Conservation (phyloP, 176 grass and related monocot genomes). For the Eragrostis curvula region DNA sequence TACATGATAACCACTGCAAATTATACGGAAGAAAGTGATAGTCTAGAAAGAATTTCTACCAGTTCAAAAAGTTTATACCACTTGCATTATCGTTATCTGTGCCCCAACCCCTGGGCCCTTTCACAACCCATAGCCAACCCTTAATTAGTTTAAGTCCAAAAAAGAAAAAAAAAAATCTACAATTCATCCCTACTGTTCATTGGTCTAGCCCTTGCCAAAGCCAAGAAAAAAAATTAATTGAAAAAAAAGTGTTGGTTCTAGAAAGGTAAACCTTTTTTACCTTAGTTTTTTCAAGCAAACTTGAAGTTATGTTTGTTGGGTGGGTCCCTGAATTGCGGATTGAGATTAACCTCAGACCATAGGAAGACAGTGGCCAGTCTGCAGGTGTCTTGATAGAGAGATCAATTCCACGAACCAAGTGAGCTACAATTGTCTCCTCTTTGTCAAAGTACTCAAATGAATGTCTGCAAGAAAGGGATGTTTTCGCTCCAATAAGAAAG, state of each 20-base stretch:
- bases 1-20: no score
- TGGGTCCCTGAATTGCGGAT: slow-evolving; percentile 49
- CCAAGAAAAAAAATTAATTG: no score
- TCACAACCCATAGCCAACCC: no score
- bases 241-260: no score
- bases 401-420: slow-evolving; percentile 80
- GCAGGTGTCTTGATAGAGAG: slow-evolving; percentile 73
- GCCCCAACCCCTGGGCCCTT: no score
- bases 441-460: slow-evolving; percentile 81
- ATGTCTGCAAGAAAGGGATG: slow-evolving; percentile 60
- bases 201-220: no score
- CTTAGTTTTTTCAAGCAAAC: slow-evolving; percentile 71
- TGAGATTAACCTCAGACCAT: slow-evolving; percentile 66
- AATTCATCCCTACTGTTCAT: no score
- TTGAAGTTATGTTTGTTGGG: slow-evolving; percentile 56
- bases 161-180: no score
- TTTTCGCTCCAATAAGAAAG: background rate
- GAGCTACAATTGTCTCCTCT: slow-evolving; percentile 69
- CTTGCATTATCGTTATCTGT: no score
- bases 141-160: no score
- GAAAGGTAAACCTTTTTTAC: slow-evolving; percentile 44
- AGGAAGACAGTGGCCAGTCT: slow-evolving; percentile 78
- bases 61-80: background rate
- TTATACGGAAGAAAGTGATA: no score
- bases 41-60: no score